These are phyloP conservation scores for Tricholoma sp. DNA, from an alignment of 768 basidiomycete genomes.

Conservation along the genomic window DNA sequence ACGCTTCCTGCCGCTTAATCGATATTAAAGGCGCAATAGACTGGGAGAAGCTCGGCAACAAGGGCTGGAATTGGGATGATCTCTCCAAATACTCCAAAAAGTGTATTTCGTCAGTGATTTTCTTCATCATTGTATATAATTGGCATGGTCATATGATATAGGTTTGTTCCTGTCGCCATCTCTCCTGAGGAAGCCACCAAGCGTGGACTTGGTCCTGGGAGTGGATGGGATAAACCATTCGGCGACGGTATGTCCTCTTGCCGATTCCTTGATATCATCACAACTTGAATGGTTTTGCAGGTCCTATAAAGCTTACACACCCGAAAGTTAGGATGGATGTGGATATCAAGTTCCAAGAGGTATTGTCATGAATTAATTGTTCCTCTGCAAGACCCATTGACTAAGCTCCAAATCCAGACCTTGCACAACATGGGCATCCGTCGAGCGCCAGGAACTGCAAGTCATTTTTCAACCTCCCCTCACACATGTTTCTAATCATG, in stretches of 20 bases:
- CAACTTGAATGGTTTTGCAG: background rate
- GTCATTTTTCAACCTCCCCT: too few species aligned
- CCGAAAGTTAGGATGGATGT: background rate
- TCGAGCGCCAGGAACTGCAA: too few species aligned
- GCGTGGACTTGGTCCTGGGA: background rate
- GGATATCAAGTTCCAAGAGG: background rate
- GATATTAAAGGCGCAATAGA: background rate
- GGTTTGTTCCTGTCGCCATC: background rate
- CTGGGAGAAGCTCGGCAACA: slow-evolving; percentile 40
- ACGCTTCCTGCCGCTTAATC: background rate
- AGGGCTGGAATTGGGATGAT: slow-evolving; percentile 46
- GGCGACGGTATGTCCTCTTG: background rate
- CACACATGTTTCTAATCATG: background rate
- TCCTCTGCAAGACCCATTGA: too few species aligned
- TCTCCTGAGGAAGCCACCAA: background rate
- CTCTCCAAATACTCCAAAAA: slow-evolving; percentile 26
- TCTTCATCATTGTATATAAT: background rate
- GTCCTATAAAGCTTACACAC: background rate
- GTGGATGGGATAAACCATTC: background rate
- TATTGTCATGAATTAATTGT: background rate
- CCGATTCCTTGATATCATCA: background rate
- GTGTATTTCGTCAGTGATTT: background rate
- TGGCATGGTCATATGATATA: background rate
- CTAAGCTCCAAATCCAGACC: too few species aligned
- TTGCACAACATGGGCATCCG: too few species aligned